Base-by-base conservation (phyloP, 108 stramenopile species). In the Chaetoceros muelleri region DNA sequence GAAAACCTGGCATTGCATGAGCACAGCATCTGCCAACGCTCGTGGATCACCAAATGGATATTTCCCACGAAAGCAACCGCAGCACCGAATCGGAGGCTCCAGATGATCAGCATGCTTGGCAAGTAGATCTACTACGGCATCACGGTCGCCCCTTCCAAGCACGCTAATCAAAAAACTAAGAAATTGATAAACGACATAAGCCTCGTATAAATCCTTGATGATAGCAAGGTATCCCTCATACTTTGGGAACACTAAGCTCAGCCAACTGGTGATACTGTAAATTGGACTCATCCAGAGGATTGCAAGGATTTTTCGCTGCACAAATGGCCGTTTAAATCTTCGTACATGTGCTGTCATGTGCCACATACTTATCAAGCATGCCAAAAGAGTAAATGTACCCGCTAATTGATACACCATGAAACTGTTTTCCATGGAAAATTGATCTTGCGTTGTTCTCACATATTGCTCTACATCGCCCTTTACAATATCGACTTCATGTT, bases 371-470 rank as follows among this genome's bases (percentile, higher is more conserved):
- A 95, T 95, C 22, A 95, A 59, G 59, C 87, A 79, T n/a, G 72
- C 77, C 54, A 95, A 44, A 3, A 95, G 30, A 13, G 91, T 90
- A 65, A 95, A 92, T 3, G 89, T 92, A 28, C 94, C 94, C 1
- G 95, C 95, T 0, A 95, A 57, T 60, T 91, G 89, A 57, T 87
- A 95, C 0, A 91, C 70, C 89, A 95, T 93, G 72, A 95, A 95
- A 26, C 74, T 70, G 66, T 95, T 95, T 70, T 95, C 95, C 46
- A 84, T 74, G 20, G 76, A 81, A 61, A 95, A 95, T 71, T 91
- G 95, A 66, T 89, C 81, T 56, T 93, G 79, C 3, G 95, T 95
- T 16, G 73, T 63, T 0, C 74, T 52, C 19, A 81, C 81, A 60
- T 85, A 87, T 16, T 74, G 51, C 17, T 80, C 61, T 46, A 85